These are phyloP conservation scores for Trichosanthes truncata DNA, from an alignment of 306 rosid genomes.

Conservation along the genomic window DNA sequence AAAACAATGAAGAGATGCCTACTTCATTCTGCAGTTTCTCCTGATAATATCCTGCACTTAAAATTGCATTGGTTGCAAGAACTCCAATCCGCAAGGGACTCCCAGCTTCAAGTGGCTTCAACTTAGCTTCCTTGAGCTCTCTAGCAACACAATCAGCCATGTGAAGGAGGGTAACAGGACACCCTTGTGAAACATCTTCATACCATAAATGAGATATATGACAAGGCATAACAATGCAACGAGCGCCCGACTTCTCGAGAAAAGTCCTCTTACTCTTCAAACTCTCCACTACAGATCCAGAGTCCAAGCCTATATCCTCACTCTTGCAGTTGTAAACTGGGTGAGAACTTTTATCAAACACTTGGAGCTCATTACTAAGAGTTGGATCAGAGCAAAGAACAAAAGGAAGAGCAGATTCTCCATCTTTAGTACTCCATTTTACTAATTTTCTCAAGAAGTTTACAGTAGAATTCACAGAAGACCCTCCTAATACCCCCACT, in stretches of 20 bases:
- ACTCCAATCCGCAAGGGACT: conserved; percentile 64
- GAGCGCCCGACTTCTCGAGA: conserved; percentile 66
- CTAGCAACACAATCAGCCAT: conserved; percentile 66
- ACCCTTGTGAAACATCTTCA: conserved; percentile 51
- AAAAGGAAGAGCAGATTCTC: conserved; percentile 40
- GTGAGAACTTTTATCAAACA: conserved; percentile 33
- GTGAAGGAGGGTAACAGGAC: conserved; percentile 63
- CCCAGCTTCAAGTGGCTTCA: conserved; percentile 80
- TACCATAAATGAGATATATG: conserved; percentile 74
- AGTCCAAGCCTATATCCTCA: conserved; percentile 25
- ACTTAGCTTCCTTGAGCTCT: conserved; percentile 81
- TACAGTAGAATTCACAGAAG: conserved; percentile 45
- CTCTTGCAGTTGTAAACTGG: conserved; percentile 26
- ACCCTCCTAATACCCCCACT: conserved; percentile 73
- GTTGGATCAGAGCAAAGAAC: conserved; percentile 56
- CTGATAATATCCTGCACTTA: conserved; percentile 62
- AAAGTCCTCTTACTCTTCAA: conserved; percentile 40
- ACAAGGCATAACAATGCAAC: conserved; percentile 82
- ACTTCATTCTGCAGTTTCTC: conserved; percentile 77
- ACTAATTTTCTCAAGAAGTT: conserved; percentile 51
- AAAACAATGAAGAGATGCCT: conserved; percentile 10
- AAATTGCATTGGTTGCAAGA: conserved; percentile 52
- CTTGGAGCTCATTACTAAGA: conserved; percentile 39
- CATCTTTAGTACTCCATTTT: conserved; percentile 44
- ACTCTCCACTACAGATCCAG: conserved; percentile 36